Conservation (phyloP, 139 green algal species). For the Tetradesmus lagerheimii region DNA sequence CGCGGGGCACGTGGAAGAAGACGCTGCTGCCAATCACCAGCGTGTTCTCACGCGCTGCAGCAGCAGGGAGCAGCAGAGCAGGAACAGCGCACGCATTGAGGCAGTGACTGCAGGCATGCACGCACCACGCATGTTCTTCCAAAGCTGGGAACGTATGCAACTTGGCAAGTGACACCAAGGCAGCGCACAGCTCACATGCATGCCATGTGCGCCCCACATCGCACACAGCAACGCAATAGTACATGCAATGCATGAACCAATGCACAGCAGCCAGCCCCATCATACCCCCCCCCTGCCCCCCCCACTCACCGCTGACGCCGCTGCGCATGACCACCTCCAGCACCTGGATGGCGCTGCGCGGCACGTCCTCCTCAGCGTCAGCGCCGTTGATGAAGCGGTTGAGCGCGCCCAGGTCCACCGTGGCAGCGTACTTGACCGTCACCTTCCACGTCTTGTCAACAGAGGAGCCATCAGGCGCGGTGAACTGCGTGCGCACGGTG, state of each 20-base stretch:
- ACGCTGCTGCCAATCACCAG: conserved; percentile 42
- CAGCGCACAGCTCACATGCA: no score
- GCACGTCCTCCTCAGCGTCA: conserved; percentile 9
- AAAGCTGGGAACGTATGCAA: background rate
- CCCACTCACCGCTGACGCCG: conserved; percentile 43
- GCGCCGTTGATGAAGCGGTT: background rate
- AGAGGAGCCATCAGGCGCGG: conserved; percentile 8
- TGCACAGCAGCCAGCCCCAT: no score
- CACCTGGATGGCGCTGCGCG: conserved; percentile 40
- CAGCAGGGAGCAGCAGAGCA: background rate
- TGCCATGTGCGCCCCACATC: no score
- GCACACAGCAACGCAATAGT: background rate
- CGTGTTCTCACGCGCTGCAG: conserved; percentile 46
- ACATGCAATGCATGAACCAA: background rate
- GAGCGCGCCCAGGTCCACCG: conserved; percentile 40
- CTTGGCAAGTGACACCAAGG: background rate
- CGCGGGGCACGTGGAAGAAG: conserved; percentile 39
- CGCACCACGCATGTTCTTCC: background rate
- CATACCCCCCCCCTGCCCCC: background rate
- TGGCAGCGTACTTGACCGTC: conserved; percentile 46
- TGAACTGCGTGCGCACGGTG: conserved; percentile 17
- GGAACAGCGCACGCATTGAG: background rate
- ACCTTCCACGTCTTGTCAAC: conserved; percentile 45
- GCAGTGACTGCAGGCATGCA: background rate
- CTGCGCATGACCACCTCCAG: conserved; percentile 53